Percentiles rank a stretch among this genome's conserved stretches.
These are phyloP conservation scores for Nyctanthes arbortristis DNA, from an alignment of 257 asterid species.

Conservation along the genomic window DNA sequence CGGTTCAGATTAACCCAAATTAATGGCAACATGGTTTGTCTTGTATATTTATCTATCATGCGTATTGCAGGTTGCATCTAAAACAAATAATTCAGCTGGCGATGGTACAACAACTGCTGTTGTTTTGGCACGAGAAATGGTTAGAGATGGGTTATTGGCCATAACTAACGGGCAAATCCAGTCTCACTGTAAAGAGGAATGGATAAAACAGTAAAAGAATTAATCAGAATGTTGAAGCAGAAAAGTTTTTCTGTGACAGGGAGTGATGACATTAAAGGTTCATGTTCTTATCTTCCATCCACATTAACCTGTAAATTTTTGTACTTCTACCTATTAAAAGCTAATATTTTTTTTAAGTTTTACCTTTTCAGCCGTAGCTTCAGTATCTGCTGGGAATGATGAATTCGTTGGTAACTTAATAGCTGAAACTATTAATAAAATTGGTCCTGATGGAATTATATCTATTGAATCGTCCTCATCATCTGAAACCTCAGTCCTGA, in stretches of 20 bases:
- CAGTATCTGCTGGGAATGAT: constrained; percentile 97
- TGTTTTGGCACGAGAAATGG: constrained; percentile 88
- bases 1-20: constrained; percentile 12
- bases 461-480: constrained; percentile 83
- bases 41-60: background rate
- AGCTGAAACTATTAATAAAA: constrained; percentile 83
- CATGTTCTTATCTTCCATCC: constrained; percentile 9
- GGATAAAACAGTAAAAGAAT: constrained; percentile 66
- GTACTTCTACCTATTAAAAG: background rate
- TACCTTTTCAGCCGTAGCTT: constrained; percentile 74
- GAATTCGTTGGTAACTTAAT: constrained; percentile 70
- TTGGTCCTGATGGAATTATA: constrained; percentile 91
- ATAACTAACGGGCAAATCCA: constrained; percentile 91
- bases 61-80: constrained; percentile 63
- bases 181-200: constrained; percentile 78
- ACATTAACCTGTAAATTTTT: background rate
- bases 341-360: background rate
- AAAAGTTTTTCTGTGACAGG: constrained; percentile 68
- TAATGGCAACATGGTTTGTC: background rate
- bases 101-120: constrained; percentile 97
- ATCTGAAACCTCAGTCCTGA: constrained; percentile 61
- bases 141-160: constrained; percentile 72
- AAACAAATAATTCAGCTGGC: constrained; percentile 83
- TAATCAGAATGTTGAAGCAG: constrained; percentile 57
- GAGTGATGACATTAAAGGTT: constrained; percentile 74